These are phyloP conservation scores for Novymonas esmeraldas DNA, from an alignment of 208 protist genomes.

Conservation along the genomic window DNA sequence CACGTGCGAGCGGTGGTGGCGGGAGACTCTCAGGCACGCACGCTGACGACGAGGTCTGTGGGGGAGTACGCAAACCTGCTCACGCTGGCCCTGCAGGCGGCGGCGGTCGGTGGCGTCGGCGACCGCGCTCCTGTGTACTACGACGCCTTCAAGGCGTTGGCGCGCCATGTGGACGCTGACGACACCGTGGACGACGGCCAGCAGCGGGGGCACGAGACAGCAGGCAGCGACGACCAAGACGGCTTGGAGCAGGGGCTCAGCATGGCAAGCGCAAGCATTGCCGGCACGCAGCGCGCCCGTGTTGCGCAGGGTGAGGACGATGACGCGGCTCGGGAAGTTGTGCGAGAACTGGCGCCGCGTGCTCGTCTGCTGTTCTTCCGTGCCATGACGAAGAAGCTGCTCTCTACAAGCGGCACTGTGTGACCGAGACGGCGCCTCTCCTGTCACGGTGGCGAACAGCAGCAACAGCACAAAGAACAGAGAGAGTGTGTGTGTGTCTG, in stretches of 20 bases:
- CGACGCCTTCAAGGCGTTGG: conserved; percentile 51
- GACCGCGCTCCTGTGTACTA: conserved; percentile 54
- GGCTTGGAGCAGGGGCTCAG: conserved; percentile 4
- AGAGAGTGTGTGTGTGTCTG: no score
- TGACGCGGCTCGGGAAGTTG: background rate
- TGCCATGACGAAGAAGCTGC: conserved; percentile 80
- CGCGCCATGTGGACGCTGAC: background rate
- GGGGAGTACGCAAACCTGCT: conserved; percentile 40
- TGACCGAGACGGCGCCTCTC: no score
- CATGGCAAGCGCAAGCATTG: no score
- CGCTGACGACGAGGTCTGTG: background rate
- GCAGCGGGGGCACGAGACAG: background rate
- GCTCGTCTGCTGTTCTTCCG: conserved; percentile 70
- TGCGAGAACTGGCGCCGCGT: conserved; percentile 39
- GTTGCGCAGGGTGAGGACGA: background rate
- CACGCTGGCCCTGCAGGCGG: conserved; percentile 55
- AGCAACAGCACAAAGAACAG: no score
- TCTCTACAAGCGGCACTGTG: no score
- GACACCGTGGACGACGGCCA: background rate
- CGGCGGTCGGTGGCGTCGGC: conserved; percentile 64
- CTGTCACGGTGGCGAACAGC: no score
- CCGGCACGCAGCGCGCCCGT: no score
- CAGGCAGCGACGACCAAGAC: background rate
- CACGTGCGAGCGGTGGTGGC: conserved; percentile 9
- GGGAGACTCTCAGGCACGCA: conserved; percentile 4